phyloP scores from a whole-genome alignment of 306 rosid species.

The Ammopiptanthus mongolicus region DNA sequence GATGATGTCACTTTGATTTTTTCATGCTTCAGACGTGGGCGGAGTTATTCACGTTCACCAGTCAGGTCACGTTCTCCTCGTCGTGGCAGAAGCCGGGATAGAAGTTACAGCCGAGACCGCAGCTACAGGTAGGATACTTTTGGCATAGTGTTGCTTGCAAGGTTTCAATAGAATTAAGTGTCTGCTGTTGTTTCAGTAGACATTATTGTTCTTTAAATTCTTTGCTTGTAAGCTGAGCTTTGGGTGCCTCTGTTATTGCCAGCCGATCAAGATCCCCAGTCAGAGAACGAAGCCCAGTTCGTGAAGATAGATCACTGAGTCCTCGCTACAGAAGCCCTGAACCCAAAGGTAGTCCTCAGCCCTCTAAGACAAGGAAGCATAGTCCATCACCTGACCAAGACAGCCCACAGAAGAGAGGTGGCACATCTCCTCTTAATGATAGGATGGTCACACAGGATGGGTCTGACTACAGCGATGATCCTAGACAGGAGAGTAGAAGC shows the following conservation, averaged over 20 bases:
- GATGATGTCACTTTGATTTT: background rate
- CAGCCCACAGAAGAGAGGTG: slow-evolving; percentile 42
- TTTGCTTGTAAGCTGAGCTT: background rate
- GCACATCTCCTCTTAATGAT: slow-evolving; percentile 43
- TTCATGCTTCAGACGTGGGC: slow-evolving; percentile 26
- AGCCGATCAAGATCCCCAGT: slow-evolving; percentile 74
- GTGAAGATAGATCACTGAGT: slow-evolving; percentile 48
- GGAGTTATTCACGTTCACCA: slow-evolving; percentile 51
- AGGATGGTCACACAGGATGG: slow-evolving; percentile 41
- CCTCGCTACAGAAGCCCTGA: slow-evolving; percentile 39
- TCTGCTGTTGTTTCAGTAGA: background rate
- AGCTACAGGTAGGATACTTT: slow-evolving; percentile 53
- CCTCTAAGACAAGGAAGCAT: slow-evolving; percentile 45
- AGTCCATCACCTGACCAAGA: slow-evolving; percentile 47
- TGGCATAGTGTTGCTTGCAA: background rate
- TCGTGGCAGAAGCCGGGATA: slow-evolving; percentile 60
- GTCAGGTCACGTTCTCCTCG: slow-evolving; percentile 57
- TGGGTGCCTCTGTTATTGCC: slow-evolving; percentile 5
- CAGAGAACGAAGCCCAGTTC: slow-evolving; percentile 48
- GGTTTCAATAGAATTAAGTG: background rate
- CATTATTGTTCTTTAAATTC: background rate
- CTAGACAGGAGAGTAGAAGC: slow-evolving; percentile 48
- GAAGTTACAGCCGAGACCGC: slow-evolving; percentile 67
- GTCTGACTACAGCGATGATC: slow-evolving; percentile 48
- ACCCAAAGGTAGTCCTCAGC: slow-evolving; percentile 30